Base-by-base conservation (phyloP, 164 flowering plant species). In the Santalum album region DNA sequence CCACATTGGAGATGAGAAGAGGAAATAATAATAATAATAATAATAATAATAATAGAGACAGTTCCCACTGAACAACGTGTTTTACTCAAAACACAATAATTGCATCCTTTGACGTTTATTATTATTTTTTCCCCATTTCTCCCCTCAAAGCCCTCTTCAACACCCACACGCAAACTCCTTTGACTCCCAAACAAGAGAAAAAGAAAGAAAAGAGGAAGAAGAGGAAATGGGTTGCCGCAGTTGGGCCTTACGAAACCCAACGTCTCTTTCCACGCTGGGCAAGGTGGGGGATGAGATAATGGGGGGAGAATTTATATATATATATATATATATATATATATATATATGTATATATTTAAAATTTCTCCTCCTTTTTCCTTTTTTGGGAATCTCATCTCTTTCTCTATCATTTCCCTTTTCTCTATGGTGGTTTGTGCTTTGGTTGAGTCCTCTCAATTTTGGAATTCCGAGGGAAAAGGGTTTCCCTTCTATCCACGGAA, bases 131-230 rank as follows among this genome's bases (percentile, higher is more conserved):
- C 9, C 34, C 34, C 4, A 3, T 47, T 65, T 49, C 67, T 61
- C 1, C 65, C 71, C 70, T 63, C 60, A 51, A 64, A 72, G 58
- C 40, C 65, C 66, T 71, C 69, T 67, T 69, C 75, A 57, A 74
- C 69, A 59, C 69, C 76, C 69, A 73, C 85, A 84, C 87, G 87
- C 90, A 81, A 81, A 23, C 77, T 64, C 74, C 72, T 74, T 83
- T 81, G 84, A 78, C 84, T 66, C 72, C 23, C 54, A 36, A 22
- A 34, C 26, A 49, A 44, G 27, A 32, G 23, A 51, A 46, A 51
- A 56, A 24, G 45, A 10, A 3, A 44, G 12, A 38, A 21, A 25
- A 27, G 12, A 54, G 5, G 17, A 27, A 59, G 18, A 49, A 32
- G 23, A 36, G 23, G 19, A 49, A 51, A 53, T 49, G 45, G 62